Base-by-base conservation (phyloP, 495 filamentous ascomycete genomes). In the Penicillium antarcticum region DNA sequence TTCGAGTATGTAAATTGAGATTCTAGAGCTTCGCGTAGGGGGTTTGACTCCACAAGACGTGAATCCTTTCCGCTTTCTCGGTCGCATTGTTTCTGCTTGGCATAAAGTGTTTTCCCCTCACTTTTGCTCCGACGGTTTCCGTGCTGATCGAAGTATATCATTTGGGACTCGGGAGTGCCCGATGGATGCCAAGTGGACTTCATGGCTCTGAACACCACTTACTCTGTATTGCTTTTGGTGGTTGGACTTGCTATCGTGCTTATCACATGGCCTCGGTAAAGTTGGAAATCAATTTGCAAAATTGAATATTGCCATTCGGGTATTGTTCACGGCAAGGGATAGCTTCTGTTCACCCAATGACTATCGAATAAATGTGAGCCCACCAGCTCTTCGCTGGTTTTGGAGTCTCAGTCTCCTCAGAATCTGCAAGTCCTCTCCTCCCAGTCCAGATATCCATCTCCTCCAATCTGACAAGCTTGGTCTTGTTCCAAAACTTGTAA, bases 371-470 rank as follows among this genome's bases (percentile, higher is more conserved):
- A 32, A 68, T 24, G 33, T 45, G 56, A 21, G 41, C 34, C 54
- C 48, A 61, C 62, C 58, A 64, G 3, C 32, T 39, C 18, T 6
- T 33, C 4, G 42, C 11, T 34, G 51, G 41, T 12, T 58, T 45
- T 14, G 18, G 29, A 9, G 26, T 21, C 48, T 60, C 38, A 29
- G 8, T 39, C 42, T 58, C 58, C 10, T 52, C 48, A 0, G 42
- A 44, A 13, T 53, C 52, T 3, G 21, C 55, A 19, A 57, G 51
- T 35, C 75, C 71, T 18, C 81, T 72, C 34, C 82, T 70, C 0
- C 84, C 82, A 0, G 77, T 79, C 59, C 75, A 77, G 23, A 86
- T 72, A 66, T 87, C 83, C 48, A 86, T 76, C 44, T 86, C 82
- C 16, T 76, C 62, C 5, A 78, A 41, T 21, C 63, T 59, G 41